Evolutionary conservation across 495 filamentous ascomycete species (phyloP), one percentile per base, ranked within the genome.

Genomic region (Aspergillus funiculosus): DNA sequence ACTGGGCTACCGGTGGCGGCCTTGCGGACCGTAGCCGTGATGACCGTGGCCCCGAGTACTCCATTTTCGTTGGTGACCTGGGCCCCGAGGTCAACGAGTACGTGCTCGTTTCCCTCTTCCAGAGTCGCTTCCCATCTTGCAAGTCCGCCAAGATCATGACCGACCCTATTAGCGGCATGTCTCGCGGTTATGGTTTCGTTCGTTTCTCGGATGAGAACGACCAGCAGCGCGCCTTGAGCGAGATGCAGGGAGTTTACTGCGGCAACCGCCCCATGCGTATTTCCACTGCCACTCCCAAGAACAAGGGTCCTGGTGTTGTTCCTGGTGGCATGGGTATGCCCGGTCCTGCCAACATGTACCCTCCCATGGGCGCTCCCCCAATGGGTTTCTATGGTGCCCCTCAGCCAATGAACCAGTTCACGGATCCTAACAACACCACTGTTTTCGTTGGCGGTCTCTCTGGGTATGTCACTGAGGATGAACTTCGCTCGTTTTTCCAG

Each of bases 101-200:
- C 53, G 92, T 95, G 27, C 77, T 99, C 21, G 89, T 96, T 32
- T 94, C 89, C 3, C 82, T 99, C 39, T 99, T 99, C 76, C 92
- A 99, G 67, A 82, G 80, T 52, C 86, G 90, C 25, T 99, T 92
- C 75, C 87, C 86, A 0, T 94, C 88, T 4, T 97, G 94, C 85
- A 97, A 97, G 73, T 95, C 89, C 7, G 92, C 94, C 48, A 99
- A 99, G 76, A 99, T 99, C 67, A 99, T 99, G 92, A 95, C 94
- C 31, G 92, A 99, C 58, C 92, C 94, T 43, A 92, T 97, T 67
- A 91, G 83, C 43, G 92, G 92, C 54, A 90, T 97, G 80, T 96
- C 91, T 21, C 88, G 92, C 41, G 92, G 92, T 26, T 99, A 99
- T 57, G 92, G 92, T 19, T 99, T 99, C 57, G 92, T 99, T 43